Conservation (phyloP, 2,329 filamentous ascomycete genomes). For the Niveomyces coronatus region DNA sequence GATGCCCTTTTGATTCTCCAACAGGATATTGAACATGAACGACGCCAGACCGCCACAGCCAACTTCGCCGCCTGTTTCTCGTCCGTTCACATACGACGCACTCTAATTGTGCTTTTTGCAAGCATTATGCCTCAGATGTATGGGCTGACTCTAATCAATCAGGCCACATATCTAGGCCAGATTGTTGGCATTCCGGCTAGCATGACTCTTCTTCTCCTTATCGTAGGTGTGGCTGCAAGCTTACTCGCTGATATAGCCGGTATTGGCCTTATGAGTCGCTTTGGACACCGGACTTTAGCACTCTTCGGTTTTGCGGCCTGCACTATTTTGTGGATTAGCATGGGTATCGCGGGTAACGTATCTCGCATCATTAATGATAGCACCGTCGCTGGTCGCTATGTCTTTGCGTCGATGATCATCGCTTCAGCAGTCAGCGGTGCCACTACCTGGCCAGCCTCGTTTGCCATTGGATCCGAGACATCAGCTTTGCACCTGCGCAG, state of each 20-base stretch:
- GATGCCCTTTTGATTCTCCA: conserved; percentile 33
- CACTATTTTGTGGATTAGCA: conserved; percentile 29
- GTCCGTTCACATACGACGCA: conserved; percentile 30
- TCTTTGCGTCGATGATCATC: conserved; percentile 31
- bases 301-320: conserved; percentile 23
- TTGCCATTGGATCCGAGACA: conserved; percentile 31
- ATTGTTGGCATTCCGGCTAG: conserved; percentile 22
- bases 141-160: conserved; percentile 32
- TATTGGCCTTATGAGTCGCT: conserved; percentile 30
- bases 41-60: conserved; percentile 17
- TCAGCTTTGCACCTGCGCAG: conserved; percentile 32
- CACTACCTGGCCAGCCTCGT: conserved; percentile 32
- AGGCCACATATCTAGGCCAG: conserved; percentile 30
- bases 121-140: conserved; percentile 33
- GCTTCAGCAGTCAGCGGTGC: conserved; percentile 31
- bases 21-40: conserved; percentile 34
- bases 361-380: conserved; percentile 23
- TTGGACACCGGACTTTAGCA: conserved; percentile 30
- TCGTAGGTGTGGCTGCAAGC: conserved; percentile 34
- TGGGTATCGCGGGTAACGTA: conserved; percentile 38
- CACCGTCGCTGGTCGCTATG: conserved; percentile 19
- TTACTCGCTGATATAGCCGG: conserved; percentile 32
- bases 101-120: conserved; percentile 31
- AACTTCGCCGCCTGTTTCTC: conserved; percentile 35
- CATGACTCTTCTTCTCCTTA: conserved; percentile 30